phyloP scores from a whole-genome alignment of 2,329 filamentous ascomycete genomes.

The Gremmenia infestans region DNA sequence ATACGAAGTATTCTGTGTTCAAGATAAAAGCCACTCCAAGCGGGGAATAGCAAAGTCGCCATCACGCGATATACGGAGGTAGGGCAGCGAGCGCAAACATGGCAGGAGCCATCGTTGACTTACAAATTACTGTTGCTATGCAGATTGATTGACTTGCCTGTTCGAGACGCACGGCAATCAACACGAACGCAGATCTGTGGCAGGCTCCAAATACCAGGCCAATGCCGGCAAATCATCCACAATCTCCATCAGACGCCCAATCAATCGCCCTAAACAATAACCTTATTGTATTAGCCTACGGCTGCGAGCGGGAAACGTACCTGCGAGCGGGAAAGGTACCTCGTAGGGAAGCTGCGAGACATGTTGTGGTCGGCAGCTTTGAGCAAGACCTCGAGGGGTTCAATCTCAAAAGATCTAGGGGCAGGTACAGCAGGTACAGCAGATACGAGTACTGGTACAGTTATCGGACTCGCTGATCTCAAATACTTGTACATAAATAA shows the following conservation, averaged over 20 bases:
- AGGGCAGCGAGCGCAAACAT: neutral
- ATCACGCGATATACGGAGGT: neutral
- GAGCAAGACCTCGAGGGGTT: neutral
- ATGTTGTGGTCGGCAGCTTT: neutral
- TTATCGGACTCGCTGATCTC: neutral
- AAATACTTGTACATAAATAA: neutral
- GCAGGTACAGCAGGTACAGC: neutral
- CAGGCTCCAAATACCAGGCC: conserved; percentile 4
- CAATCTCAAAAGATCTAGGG: neutral
- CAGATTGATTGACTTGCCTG: conserved; percentile 4
- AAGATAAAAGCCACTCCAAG: too few relatives aligned
- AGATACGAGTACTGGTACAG: neutral
- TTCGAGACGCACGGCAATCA: conserved; percentile 1
- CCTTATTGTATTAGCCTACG: conserved; percentile 3
- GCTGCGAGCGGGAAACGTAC: neutral
- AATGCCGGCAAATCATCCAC: conserved; percentile 1
- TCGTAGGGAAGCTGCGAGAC: conserved; percentile 5
- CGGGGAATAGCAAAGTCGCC: neutral
- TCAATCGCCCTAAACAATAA: conserved; percentile 4
- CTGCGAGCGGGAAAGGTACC: neutral
- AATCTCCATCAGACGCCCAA: neutral
- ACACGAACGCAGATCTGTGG: conserved; percentile 5
- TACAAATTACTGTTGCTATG: neutral
- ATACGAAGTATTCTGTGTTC: too few relatives aligned
- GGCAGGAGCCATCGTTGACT: neutral